Evolutionary conservation across 495 filamentous ascomycete genomes (phyloP), one percentile per base, ranked within the genome.

Genomic region (Chaetomium fimeti): DNA sequence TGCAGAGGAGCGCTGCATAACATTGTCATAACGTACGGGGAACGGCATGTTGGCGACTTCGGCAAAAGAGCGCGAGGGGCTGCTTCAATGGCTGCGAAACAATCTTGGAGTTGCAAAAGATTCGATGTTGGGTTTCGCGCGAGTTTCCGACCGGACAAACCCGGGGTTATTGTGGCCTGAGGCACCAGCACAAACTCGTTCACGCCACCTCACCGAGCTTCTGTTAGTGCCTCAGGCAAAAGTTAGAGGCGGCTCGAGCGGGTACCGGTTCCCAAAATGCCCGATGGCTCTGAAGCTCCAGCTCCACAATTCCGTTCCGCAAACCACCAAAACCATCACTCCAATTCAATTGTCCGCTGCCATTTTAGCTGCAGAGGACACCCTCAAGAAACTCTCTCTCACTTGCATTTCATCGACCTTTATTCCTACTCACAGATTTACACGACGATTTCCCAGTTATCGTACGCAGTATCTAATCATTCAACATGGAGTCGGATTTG

Each of bases 401-500:
- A 47, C 15, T 15, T 20, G 43, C 12, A 47, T 47, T 12, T n/a
- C 15, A 1, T 12, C n/a, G 8, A 20, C 4, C 11, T 1, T 54
- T 13, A 13, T 32, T 54, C 8, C 18, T 53, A 36, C 32, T 9
- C 32, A 9, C 32, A 36, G 32, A 36, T 36, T 36, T 36, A 36
- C 32, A 11, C 7, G 5, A 9, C 3, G 32, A 36, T 36, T 36
- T 36, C 12, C 29, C 32, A 36, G 1, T 11, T 11, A 27, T 52
- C 16, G 22, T 24, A 52, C 51, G 2, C 56, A 3, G 24, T 7
- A 5, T 36, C 47, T 48, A 48, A 1, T 5, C 51, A 40, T 40
- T 15, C 40, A 43, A 3, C 25, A 90, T 90, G 88, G 83, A 90
- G 61, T 74, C 77, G 43, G 74, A 83, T 57, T 76, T 91, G 29